These are phyloP conservation scores for Pichia sp. DNA, from an alignment of 1,139 yeast species.

Conservation along the genomic window DNA sequence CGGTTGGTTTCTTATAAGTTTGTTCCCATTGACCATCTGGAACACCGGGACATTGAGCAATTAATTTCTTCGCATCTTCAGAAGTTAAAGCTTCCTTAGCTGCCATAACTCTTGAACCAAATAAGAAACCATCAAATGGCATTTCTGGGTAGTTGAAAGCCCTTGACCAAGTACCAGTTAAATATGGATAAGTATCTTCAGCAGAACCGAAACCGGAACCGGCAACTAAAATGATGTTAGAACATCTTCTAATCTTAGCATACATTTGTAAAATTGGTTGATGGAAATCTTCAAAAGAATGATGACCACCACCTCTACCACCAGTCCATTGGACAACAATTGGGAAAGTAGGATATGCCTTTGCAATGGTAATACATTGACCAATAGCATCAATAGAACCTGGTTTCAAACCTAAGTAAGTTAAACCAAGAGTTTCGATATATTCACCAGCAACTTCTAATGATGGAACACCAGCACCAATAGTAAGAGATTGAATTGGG, in stretches of 20 bases:
- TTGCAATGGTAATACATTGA: conserved; percentile 84
- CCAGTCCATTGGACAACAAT: conserved; percentile 99
- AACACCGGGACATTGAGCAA: conserved; percentile 87
- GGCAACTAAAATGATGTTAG: conserved; percentile 84
- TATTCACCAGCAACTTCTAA: conserved; percentile 95
- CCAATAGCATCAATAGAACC: conserved; percentile 92
- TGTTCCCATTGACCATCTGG: conserved; percentile 85
- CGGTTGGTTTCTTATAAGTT: conserved; percentile 91
- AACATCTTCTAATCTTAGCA: conserved; percentile 84
- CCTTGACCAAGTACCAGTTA: conserved; percentile 93
- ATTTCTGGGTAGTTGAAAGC: conserved; percentile 87
- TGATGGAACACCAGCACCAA: conserved; percentile 99
- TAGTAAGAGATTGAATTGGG: conserved; percentile 92
- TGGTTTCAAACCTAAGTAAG: conserved; percentile 94
- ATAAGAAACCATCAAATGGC: conserved; percentile 97
- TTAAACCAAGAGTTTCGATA: conserved; percentile 84
- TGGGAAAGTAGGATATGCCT: conserved; percentile 94
- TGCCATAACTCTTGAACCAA: conserved; percentile 96
- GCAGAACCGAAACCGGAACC: conserved; percentile 99
- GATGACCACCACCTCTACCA: conserved; percentile 99
- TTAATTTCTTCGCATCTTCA: conserved; percentile 87
- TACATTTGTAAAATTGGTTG: conserved; percentile 95
- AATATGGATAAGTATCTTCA: conserved; percentile 93
- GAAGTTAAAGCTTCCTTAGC: conserved; percentile 96
- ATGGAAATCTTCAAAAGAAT: conserved; percentile 98